Evolutionary conservation across 352 stramenopile species (phyloP).

Genomic region (Aphanomyces invadans): DNA sequence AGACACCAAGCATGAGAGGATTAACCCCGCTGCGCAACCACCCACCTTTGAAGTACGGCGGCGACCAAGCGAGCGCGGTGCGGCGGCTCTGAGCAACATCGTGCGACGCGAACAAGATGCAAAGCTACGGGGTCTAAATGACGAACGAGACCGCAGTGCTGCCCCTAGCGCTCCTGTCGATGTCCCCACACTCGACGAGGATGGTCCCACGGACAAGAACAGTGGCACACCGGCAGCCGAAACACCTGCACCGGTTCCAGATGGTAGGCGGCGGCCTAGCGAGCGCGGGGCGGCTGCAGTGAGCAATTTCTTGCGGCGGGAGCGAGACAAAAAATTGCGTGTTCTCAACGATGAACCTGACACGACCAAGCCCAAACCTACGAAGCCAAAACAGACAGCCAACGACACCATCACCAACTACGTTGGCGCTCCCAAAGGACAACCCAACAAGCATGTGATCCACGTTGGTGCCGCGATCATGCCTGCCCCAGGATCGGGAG

Average conservation of each 20-base stretch:
- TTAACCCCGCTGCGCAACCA: background rate
- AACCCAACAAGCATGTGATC: no score
- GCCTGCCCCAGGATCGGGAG: no score
- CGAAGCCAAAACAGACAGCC: background rate
- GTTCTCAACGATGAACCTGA: background rate
- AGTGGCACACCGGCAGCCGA: no score
- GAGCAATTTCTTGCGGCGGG: background rate
- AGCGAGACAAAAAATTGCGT: background rate
- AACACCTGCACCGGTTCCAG: no score
- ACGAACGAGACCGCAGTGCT: constrained; percentile 2
- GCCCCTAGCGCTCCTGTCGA: no score
- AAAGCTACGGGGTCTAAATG: background rate
- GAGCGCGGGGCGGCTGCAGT: background rate
- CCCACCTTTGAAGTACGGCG: background rate
- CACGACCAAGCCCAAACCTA: no score
- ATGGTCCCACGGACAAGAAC: no score
- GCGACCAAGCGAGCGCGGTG: background rate
- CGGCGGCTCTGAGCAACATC: background rate
- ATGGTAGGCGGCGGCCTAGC: background rate
- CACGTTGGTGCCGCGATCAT: no score
- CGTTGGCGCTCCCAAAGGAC: no score
- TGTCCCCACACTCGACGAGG: no score
- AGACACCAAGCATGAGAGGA: background rate
- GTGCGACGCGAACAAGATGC: background rate
- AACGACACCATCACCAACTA: no score